These are phyloP conservation scores for Gastrolobium bilobum DNA, from an alignment of 306 rosid species.

Conservation along the genomic window DNA sequence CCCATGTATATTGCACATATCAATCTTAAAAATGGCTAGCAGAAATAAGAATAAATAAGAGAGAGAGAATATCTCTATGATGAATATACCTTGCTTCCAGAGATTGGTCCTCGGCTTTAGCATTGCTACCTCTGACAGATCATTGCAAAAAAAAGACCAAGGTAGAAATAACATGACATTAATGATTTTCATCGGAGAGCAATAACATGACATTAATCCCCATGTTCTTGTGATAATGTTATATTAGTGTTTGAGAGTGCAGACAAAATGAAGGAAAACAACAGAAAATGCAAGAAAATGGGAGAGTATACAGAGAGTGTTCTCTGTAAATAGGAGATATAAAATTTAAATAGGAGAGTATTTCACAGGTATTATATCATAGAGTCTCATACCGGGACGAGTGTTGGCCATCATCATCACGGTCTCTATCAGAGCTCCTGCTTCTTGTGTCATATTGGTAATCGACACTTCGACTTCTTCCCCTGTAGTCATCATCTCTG, in stretches of 20 bases:
- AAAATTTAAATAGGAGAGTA: no score
- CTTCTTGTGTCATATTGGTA: constrained; percentile 74
- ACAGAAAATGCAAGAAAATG: no score
- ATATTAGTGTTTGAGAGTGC: no score
- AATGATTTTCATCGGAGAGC: constrained; percentile 17
- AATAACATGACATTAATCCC: constrained; percentile 33
- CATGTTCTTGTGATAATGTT: background rate
- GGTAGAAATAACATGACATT: constrained; percentile 29
- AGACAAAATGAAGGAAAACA: no score
- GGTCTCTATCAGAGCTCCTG: constrained; percentile 88
- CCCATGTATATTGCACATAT: constrained; percentile 43
- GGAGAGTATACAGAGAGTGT: no score
- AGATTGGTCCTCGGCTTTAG: constrained; percentile 77
- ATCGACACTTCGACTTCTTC: constrained; percentile 85
- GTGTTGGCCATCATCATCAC: constrained; percentile 85
- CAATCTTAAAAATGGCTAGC: constrained; percentile 33
- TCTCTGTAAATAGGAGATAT: no score
- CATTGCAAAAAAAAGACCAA: constrained; percentile 38
- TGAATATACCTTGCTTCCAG: constrained; percentile 80
- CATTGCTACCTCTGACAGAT: constrained; percentile 70
- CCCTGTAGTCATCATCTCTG: constrained; percentile 81
- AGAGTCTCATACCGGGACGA: constrained; percentile 78
- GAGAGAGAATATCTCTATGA: constrained; percentile 20
- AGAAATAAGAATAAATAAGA: constrained; percentile 22
- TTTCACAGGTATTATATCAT: constrained; percentile 4